A percentile compares a stretch with the other conserved stretches of the same genome.
These are phyloP conservation scores for Oidiodendron maius DNA, from an alignment of 495 filamentous ascomycete genomes.

Conservation along the genomic window DNA sequence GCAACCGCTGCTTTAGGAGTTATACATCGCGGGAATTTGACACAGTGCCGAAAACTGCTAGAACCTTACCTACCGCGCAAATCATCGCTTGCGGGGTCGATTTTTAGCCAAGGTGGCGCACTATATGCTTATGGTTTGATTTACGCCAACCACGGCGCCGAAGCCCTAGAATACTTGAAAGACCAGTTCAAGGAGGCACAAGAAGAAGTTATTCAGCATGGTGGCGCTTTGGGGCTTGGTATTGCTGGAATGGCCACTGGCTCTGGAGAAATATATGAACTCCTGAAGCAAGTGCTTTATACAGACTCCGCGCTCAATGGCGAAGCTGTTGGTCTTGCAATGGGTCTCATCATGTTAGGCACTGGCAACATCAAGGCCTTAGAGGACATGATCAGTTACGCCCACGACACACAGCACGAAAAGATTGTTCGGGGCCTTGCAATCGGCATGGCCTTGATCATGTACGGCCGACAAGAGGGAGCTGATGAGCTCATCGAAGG, in stretches of 20 bases:
- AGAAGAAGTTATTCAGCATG: constrained; percentile 95
- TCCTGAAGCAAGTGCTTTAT: constrained; percentile 79
- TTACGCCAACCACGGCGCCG: constrained; percentile 93
- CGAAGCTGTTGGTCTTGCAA: constrained; percentile 90
- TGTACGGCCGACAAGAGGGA: constrained; percentile 92
- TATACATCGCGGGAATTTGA: constrained; percentile 91
- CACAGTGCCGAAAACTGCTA: constrained; percentile 85
- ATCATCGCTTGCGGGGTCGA: constrained; percentile 62
- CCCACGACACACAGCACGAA: constrained; percentile 96
- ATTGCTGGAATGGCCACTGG: constrained; percentile 98
- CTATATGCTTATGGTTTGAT: constrained; percentile 95
- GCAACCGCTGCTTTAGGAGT: constrained; percentile 95
- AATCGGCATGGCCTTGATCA: constrained; percentile 96
- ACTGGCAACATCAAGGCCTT: constrained; percentile 87
- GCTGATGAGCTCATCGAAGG: constrained; percentile 93
- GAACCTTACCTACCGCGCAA: constrained; percentile 90
- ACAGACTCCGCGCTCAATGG: constrained; percentile 93
- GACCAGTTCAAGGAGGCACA: constrained; percentile 79
- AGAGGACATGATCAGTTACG: constrained; percentile 94
- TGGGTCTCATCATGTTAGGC: constrained; percentile 96
- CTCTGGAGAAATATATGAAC: constrained; percentile 83
- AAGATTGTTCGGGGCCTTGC: constrained; percentile 96
- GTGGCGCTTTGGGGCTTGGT: constrained; percentile 89
- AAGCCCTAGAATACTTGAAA: constrained; percentile 83
- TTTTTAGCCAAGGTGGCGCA: constrained; percentile 93